Evolutionary conservation across 352 stramenopile species (phyloP).

Genomic region (Thalassiosira hispida): DNA sequence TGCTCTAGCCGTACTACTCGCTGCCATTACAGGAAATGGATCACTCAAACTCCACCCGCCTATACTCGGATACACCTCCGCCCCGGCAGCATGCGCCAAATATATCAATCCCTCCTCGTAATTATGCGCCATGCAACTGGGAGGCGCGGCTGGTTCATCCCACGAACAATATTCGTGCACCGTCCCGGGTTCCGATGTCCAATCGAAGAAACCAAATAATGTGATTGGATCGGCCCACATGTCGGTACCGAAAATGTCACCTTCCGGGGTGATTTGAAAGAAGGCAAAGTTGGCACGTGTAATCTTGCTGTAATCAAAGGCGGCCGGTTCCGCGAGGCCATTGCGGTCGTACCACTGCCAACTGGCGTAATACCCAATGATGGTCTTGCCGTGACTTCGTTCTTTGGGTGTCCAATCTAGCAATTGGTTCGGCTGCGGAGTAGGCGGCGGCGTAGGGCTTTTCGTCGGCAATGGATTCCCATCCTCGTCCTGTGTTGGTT

Average conservation of each 20-base stretch:
- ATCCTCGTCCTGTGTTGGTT: neutral
- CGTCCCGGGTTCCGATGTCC: neutral
- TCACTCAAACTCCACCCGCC: slow-evolving; percentile 13
- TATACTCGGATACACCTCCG: slow-evolving; percentile 24
- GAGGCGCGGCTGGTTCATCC: slow-evolving; percentile 29
- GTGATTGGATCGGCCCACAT: slow-evolving; percentile 19
- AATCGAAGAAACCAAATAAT: neutral
- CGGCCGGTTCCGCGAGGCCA: slow-evolving; percentile 20
- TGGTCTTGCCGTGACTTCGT: too few species aligned
- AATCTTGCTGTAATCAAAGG: slow-evolving; percentile 31
- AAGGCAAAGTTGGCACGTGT: slow-evolving; percentile 42
- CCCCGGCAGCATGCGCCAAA: slow-evolving; percentile 23
- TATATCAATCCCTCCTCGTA: slow-evolving; percentile 36
- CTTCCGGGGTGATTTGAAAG: slow-evolving; percentile 21
- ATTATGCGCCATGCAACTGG: slow-evolving; percentile 13
- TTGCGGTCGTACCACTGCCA: slow-evolving; percentile 39
- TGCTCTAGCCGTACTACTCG: neutral
- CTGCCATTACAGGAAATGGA: slow-evolving; percentile 24
- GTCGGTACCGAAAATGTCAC: slow-evolving; percentile 10
- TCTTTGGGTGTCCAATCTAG: slow-evolving; percentile 1
- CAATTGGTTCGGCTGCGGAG: slow-evolving; percentile 1
- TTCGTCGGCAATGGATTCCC: neutral
- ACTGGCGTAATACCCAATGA: slow-evolving; percentile 36
- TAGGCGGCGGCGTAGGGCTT: neutral
- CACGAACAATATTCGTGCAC: slow-evolving; percentile 12